Conservation (phyloP, 805 yeast species). For the Suhomyces prunicola region DNA sequence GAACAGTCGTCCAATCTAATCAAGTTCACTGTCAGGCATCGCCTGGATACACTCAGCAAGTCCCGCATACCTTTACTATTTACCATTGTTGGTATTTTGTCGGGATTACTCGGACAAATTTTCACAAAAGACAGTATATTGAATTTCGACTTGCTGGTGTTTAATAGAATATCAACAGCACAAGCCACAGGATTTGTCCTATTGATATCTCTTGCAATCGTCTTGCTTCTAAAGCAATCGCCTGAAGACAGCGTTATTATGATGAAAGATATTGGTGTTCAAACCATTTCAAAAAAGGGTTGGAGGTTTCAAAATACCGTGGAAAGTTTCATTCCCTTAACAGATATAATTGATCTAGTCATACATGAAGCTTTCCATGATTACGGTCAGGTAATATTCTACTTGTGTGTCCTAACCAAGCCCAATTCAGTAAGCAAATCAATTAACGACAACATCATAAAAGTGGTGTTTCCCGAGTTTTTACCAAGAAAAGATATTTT, state of each 20-base stretch:
- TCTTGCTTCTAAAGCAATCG: slow-evolving; percentile 26
- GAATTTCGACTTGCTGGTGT: neutral
- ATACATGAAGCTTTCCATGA: slow-evolving; percentile 76
- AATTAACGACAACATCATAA: slow-evolving; percentile 18
- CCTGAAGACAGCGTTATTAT: slow-evolving; percentile 43
- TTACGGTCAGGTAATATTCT: slow-evolving; percentile 59
- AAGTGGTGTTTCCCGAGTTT: slow-evolving; percentile 41
- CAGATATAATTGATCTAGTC: slow-evolving; percentile 57
- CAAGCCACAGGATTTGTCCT: neutral
- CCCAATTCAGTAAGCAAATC: slow-evolving; percentile 11
- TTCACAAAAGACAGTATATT: neutral
- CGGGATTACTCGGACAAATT: neutral
- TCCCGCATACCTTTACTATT: neutral
- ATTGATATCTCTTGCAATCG: neutral
- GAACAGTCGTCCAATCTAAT: slow-evolving; percentile 11
- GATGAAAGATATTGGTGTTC: slow-evolving; percentile 47
- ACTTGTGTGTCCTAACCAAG: slow-evolving; percentile 57
- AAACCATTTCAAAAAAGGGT: slow-evolving; percentile 29
- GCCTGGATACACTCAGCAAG: slow-evolving; percentile 4
- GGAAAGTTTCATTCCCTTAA: slow-evolving; percentile 52
- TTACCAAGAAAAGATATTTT: slow-evolving; percentile 42
- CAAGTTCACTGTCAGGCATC: slow-evolving; percentile 17
- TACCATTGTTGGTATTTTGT: neutral
- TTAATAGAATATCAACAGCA: too few species aligned
- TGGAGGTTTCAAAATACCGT: slow-evolving; percentile 19